A percentile compares a stretch with the other conserved stretches of the same genome.
Evolutionary conservation across 179 eudicot genomes (phyloP).

Genomic region (Spinacia oleracea): DNA sequence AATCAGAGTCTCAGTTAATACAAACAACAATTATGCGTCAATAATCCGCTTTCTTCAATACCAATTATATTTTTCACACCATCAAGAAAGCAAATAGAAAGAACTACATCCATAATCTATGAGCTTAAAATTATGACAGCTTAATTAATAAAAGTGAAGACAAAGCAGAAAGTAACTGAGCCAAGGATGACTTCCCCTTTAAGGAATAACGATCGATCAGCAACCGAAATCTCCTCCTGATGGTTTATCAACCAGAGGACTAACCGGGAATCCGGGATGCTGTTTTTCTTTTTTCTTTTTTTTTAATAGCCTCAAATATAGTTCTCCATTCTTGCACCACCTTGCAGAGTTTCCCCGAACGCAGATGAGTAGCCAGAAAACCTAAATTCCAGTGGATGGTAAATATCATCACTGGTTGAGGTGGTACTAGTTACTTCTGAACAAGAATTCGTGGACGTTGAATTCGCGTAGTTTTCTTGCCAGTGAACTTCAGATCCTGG

Average conservation of each 20-base stretch:
- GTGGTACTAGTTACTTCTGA: slow-evolving; percentile 44
- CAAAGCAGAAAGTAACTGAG: slow-evolving; percentile 35
- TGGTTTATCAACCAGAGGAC: slow-evolving; percentile 14
- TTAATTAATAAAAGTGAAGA: slow-evolving; percentile 5
- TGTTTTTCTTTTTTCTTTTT: too few relatives aligned
- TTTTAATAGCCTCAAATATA: slow-evolving; percentile 30
- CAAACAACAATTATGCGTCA: slow-evolving; percentile 13
- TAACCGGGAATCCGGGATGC: slow-evolving; percentile 22
- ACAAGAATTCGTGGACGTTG: slow-evolving; percentile 38
- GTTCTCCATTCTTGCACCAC: slow-evolving; percentile 33
- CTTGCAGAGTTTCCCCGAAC: slow-evolving; percentile 33
- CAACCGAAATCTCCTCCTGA: background rate
- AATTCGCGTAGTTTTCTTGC: slow-evolving; percentile 32
- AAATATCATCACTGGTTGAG: slow-evolving; percentile 36
- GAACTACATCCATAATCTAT: background rate
- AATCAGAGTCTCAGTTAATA: background rate
- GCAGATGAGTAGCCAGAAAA: slow-evolving; percentile 48
- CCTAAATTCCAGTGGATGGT: slow-evolving; percentile 45
- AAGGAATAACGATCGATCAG: slow-evolving; percentile 20
- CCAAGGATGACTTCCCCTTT: slow-evolving; percentile 53
- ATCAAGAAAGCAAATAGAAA: slow-evolving; percentile 17
- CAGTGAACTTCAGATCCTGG: slow-evolving; percentile 30
- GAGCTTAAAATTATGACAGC: background rate
- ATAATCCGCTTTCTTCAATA: background rate
- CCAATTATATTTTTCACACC: slow-evolving; percentile 3